Base-by-base conservation (phyloP, 768 basidiomycete species). In the Boletus rufocinnamomeus region DNA sequence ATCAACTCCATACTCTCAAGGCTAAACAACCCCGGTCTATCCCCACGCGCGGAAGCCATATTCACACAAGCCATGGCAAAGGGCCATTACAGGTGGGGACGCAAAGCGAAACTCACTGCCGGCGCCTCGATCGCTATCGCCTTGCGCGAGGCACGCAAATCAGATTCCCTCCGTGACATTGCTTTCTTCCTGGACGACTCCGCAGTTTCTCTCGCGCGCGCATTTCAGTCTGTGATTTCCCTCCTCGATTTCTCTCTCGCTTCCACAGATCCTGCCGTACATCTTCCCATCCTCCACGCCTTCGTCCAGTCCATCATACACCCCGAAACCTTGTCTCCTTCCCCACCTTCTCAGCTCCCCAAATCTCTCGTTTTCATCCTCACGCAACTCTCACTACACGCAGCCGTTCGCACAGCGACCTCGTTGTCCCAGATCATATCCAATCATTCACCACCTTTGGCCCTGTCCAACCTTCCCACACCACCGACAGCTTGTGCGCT, bases 101-200 rank as follows among this genome's bases (percentile, higher is more conserved):
- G 83, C 52, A 85, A 80, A 61, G 86, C 91, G 23, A 90, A 82
- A 70, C 75, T 84, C 45, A 78, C 83, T 14, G 87, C 88, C 0
- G 92, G 84, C 14, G 88, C 86, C 3, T 83, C 85, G 47, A 75
- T 92, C 28, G 80, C 84, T 27, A 80, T 92, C 55, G 85, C 89
- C 6, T 76, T 92, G 44, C 86, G 91, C 50, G 87, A 92, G 75
- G 79, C 81, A 57, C 84, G 78, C 65, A 85, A 82, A 56, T 84
- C 87, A 30, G 87, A 89, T 68, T 82, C 82, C 14, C 76, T 92
- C 48, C 79, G 77, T 52, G 84, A 90, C 61, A 84, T 94, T 59
- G 86, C 91, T 5, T 84, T 81, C 63, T 73, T 89, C 27, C 76
- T 91, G 32, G 79, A 83, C 50, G 82, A 85, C 52, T 75, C 83